phyloP scores from a whole-genome alignment of 306 rosid genomes.

The Sechiopsis laciniata region DNA sequence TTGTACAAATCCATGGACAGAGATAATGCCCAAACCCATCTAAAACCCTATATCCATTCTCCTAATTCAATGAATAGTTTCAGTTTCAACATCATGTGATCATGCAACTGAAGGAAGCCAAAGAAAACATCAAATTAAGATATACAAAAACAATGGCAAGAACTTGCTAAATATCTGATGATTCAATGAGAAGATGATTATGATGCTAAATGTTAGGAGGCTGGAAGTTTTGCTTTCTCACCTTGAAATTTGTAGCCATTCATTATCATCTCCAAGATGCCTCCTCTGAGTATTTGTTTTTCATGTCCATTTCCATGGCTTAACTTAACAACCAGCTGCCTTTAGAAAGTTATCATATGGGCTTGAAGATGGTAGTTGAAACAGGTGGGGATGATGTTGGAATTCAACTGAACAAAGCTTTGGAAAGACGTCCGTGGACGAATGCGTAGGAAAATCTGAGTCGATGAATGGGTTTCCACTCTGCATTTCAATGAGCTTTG shows the following conservation, averaged over 20 bases:
- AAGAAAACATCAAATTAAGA: background rate
- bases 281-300: background rate
- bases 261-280: background rate
- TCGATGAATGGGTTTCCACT: constrained; percentile 55
- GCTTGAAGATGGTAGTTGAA: constrained; percentile 58
- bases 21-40: background rate
- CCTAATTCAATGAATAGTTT: background rate
- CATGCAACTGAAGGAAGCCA: constrained; percentile 2
- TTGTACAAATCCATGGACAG: background rate
- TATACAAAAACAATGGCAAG: background rate
- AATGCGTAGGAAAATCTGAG: constrained; percentile 29
- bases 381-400: constrained; percentile 47
- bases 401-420: constrained; percentile 52
- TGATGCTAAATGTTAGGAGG: background rate
- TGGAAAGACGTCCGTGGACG: constrained; percentile 30
- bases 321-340: constrained; percentile 70
- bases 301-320: background rate
- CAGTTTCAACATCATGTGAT: constrained; percentile 11
- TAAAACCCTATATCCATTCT: background rate
- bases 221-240: background rate
- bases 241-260: constrained; percentile 4
- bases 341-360: constrained; percentile 74
- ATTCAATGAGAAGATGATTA: background rate
- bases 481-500: constrained; percentile 39
- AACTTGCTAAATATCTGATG: background rate